Percentiles rank a stretch among this genome's conserved stretches.
These are phyloP conservation scores for Suillus bovinus DNA, from an alignment of 768 basidiomycete genomes.

Conservation along the genomic window DNA sequence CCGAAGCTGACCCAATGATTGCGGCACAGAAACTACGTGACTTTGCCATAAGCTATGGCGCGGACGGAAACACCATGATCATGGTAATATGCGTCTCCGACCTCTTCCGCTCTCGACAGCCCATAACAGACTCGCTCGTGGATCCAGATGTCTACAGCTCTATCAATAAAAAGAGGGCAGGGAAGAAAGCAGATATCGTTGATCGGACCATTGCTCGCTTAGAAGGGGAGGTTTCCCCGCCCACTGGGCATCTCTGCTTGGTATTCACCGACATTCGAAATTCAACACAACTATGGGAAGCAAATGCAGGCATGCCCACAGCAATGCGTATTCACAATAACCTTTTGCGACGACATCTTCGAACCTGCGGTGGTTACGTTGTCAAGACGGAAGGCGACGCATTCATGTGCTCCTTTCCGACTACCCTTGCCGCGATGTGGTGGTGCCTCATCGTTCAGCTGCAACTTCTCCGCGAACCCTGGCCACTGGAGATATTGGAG, in stretches of 20 bases:
- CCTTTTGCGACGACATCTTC: conserved; percentile 80
- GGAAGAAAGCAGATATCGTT: conserved; percentile 49
- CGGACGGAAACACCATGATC: conserved; percentile 93
- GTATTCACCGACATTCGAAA: conserved; percentile 99
- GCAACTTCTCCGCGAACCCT: conserved; percentile 75
- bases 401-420: conserved; percentile 98
- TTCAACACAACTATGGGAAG: conserved; percentile 96
- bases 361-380: conserved; percentile 94
- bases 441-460: conserved; percentile 89
- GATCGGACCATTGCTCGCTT: conserved; percentile 65
- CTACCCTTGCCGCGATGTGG: conserved; percentile 80
- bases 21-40: conserved; percentile 97
- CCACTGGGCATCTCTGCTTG: conserved; percentile 83
- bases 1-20: conserved; percentile 75
- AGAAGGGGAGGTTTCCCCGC: conserved; percentile 78
- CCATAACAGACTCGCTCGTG: conserved; percentile 27
- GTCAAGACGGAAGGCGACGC: conserved; percentile 99
- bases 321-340: conserved; percentile 91
- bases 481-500: conserved; percentile 94
- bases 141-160: conserved; percentile 38
- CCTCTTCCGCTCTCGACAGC: conserved; percentile 62
- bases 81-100: conserved; percentile 91
- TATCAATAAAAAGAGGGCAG: conserved; percentile 30
- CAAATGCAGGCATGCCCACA: conserved; percentile 91
- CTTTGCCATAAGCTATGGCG: conserved; percentile 95